Evolutionary conservation across 78 protist species (phyloP).

Genomic region (Dictyostelium brefeldianum): DNA sequence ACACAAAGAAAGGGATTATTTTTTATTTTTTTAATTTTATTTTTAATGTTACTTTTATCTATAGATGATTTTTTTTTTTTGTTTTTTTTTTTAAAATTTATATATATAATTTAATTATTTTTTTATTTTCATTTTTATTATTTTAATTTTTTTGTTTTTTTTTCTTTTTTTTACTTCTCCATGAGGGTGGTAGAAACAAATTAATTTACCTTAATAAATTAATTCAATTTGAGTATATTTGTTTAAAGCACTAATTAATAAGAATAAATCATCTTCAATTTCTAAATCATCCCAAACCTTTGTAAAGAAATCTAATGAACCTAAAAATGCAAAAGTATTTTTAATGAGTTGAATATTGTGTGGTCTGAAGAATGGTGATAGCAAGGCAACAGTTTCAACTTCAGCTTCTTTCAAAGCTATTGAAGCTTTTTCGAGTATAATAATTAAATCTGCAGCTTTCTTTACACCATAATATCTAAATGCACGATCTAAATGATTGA

Average conservation of each 20-base stretch:
- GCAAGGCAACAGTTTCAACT: conserved; percentile 15
- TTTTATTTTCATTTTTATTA: too few relatives aligned
- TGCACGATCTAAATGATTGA: conserved; percentile 51
- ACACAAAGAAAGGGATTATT: too few relatives aligned
- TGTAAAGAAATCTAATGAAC: conserved; percentile 39
- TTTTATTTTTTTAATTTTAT: too few relatives aligned
- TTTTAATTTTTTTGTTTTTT: too few relatives aligned
- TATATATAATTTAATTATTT: too few relatives aligned
- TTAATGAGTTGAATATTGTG: conserved; percentile 60
- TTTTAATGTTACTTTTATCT: too few relatives aligned
- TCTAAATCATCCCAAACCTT: conserved; percentile 79
- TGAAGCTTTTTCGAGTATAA: conserved; percentile 33
- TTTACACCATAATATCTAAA: conserved; percentile 70
- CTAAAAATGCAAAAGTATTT: conserved; percentile 64
- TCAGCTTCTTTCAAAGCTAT: conserved; percentile 62
- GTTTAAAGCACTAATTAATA: conserved; percentile 69
- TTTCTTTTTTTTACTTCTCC: too few relatives aligned
- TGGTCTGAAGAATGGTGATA: conserved; percentile 74
- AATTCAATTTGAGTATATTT: conserved; percentile 80
- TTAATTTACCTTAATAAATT: conserved; percentile 35
- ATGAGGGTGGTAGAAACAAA: too few relatives aligned
- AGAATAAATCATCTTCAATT: conserved; percentile 76
- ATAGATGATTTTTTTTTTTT: too few relatives aligned
- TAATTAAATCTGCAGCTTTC: conserved; percentile 29
- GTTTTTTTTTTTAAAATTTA: too few relatives aligned